phyloP scores from a whole-genome alignment of 1,284 basidiomycete species.

The Peniophora sp. region DNA sequence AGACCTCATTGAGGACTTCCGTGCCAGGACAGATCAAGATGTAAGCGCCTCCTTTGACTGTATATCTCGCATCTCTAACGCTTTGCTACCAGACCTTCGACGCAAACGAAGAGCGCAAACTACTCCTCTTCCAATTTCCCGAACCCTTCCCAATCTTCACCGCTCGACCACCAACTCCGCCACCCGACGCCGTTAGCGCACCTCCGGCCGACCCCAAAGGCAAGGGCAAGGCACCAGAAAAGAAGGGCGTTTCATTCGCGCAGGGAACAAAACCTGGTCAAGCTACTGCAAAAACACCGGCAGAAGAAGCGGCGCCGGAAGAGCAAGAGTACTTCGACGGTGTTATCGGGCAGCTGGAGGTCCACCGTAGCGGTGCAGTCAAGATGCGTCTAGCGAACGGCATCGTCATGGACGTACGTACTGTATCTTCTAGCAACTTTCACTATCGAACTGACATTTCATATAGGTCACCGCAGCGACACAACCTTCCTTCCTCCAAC shows the following conservation, averaged over 20 bases:
- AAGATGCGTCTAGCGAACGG: slow-evolving; percentile 79
- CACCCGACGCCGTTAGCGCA: slow-evolving; percentile 1
- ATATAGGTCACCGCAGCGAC: slow-evolving; percentile 75
- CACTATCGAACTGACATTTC: slow-evolving; percentile 2
- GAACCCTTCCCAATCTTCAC: slow-evolving; percentile 78
- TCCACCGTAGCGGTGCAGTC: slow-evolving; percentile 80
- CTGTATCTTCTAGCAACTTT: slow-evolving; percentile 4
- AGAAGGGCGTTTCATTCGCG: slow-evolving; percentile 51
- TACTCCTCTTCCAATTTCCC: slow-evolving; percentile 94
- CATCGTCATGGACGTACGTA: slow-evolving; percentile 73
- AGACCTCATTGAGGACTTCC: slow-evolving; percentile 80
- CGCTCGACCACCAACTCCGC: no score
- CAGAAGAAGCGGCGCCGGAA: slow-evolving; percentile 20
- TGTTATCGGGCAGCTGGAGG: slow-evolving; percentile 72
- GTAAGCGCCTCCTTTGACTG: slow-evolving; percentile 4
- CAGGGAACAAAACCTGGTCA: slow-evolving; percentile 42
- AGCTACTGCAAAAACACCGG: slow-evolving; percentile 16
- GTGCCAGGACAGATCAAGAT: slow-evolving; percentile 32
- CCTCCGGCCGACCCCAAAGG: slow-evolving; percentile 15
- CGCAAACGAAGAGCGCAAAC: slow-evolving; percentile 46
- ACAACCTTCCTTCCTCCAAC: slow-evolving; percentile 85
- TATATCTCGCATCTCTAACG: slow-evolving; percentile 5
- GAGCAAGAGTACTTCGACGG: slow-evolving; percentile 54
- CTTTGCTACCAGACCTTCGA: slow-evolving; percentile 30
- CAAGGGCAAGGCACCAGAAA: slow-evolving; percentile 24